Evolutionary conservation across 169 alveolate genomes (phyloP).

Genomic region (Besnoitia besnoiti): DNA sequence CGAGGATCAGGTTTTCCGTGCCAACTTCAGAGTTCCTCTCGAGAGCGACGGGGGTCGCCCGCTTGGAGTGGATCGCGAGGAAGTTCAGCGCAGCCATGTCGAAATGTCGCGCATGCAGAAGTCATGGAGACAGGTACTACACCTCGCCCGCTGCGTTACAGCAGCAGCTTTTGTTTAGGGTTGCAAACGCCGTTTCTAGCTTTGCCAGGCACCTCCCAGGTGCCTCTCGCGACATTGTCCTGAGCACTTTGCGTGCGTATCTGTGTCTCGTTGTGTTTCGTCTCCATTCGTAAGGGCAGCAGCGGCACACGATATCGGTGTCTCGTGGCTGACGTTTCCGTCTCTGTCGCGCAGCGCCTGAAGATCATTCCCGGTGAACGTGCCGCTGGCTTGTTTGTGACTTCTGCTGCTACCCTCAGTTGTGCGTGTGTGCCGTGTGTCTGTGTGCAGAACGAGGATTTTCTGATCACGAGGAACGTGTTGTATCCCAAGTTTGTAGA

Average conservation of each 20-base stretch:
- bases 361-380: background rate
- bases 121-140: background rate
- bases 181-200: no score
- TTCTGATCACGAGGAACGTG: background rate
- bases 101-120: background rate
- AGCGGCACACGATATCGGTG: no score
- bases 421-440: background rate
- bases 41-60: background rate
- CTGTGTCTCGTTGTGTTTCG: background rate
- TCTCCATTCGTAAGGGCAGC: no score
- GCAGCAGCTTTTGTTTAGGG: background rate
- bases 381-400: background rate
- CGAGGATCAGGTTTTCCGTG: background rate
- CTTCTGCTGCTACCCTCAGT: background rate
- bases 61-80: background rate
- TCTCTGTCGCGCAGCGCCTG: no score
- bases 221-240: no score
- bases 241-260: background rate
- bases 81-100: background rate
- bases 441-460: background rate
- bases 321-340: no score
- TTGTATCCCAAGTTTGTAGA: slow-evolving; percentile 11
- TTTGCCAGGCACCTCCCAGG: no score
- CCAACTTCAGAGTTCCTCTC: background rate
- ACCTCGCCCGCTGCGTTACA: background rate